phyloP scores from a whole-genome alignment of 495 filamentous ascomycete species.

The Tuber brumale region DNA sequence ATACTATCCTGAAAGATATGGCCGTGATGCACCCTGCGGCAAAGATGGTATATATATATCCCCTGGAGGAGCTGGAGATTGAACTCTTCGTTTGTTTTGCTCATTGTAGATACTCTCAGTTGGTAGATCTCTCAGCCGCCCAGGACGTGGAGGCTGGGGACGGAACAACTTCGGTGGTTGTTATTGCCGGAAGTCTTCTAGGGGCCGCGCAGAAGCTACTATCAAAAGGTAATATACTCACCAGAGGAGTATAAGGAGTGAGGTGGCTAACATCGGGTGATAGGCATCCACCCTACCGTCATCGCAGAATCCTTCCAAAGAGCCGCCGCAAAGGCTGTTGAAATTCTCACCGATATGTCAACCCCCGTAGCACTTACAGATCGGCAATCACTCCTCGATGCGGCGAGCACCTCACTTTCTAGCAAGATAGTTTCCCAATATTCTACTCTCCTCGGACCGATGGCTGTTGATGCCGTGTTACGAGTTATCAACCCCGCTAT shows the following conservation, averaged over 20 bases:
- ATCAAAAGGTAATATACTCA: slow-evolving; percentile 57
- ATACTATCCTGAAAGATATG: slow-evolving; percentile 98
- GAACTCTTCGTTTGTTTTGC: slow-evolving; percentile 10
- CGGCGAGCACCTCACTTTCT: slow-evolving; percentile 92
- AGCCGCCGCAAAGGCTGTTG: slow-evolving; percentile 77
- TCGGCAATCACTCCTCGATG: slow-evolving; percentile 83
- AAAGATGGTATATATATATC: slow-evolving; percentile 59
- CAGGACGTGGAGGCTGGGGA: slow-evolving; percentile 98
- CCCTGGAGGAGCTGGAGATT: background rate
- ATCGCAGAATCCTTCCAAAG: slow-evolving; percentile 97
- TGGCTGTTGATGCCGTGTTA: slow-evolving; percentile 92
- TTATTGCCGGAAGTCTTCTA: slow-evolving; percentile 89
- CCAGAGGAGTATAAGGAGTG: background rate
- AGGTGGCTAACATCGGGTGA: slow-evolving; percentile 9
- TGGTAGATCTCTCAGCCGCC: slow-evolving; percentile 91
- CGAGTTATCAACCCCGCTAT: slow-evolving; percentile 92
- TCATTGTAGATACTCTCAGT: slow-evolving; percentile 39
- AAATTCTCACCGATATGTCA: slow-evolving; percentile 91
- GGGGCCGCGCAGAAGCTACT: slow-evolving; percentile 88
- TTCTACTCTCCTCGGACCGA: slow-evolving; percentile 82
- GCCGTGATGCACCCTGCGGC: slow-evolving; percentile 96
- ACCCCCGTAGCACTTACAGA: slow-evolving; percentile 86
- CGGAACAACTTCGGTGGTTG: slow-evolving; percentile 95
- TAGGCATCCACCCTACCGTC: slow-evolving; percentile 85
- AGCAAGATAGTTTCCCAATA: slow-evolving; percentile 98